Conservation (phyloP, 1,284 basidiomycete genomes). For the Agroathelia rolfsii region DNA sequence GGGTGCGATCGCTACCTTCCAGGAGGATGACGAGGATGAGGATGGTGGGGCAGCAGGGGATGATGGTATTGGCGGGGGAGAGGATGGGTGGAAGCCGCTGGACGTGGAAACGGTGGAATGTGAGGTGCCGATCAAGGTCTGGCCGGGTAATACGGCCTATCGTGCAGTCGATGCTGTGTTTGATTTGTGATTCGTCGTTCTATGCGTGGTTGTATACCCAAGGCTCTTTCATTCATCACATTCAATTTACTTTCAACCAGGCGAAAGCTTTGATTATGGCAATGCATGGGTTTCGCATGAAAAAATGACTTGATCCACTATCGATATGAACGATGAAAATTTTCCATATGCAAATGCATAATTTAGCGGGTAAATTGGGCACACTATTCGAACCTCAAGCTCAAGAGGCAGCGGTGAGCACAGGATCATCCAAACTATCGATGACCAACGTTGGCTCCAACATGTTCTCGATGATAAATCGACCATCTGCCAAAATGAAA, state of each 20-base stretch:
- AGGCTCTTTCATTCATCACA: too few relatives aligned
- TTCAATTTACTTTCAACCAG: too few relatives aligned
- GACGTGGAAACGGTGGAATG: slow-evolving; percentile 81
- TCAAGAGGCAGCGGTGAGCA: too few relatives aligned
- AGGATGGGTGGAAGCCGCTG: slow-evolving; percentile 55
- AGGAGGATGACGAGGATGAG: slow-evolving; percentile 43
- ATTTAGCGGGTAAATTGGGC: too few relatives aligned
- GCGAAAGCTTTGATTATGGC: too few relatives aligned
- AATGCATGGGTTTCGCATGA: too few relatives aligned
- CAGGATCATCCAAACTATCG: slow-evolving; percentile 37
- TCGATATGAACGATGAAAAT: too few relatives aligned
- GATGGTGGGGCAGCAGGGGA: slow-evolving; percentile 29
- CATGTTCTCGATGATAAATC: slow-evolving; percentile 45
- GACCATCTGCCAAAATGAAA: slow-evolving; percentile 48
- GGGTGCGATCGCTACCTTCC: slow-evolving; percentile 41
- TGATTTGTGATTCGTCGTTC: too few relatives aligned
- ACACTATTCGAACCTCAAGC: too few relatives aligned
- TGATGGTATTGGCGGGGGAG: slow-evolving; percentile 40
- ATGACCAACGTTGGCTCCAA: slow-evolving; percentile 46
- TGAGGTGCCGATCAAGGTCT: slow-evolving; percentile 81
- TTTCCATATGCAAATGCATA: too few relatives aligned
- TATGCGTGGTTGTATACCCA: too few relatives aligned
- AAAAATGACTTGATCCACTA: too few relatives aligned
- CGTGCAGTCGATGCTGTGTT: slow-evolving; percentile 69
- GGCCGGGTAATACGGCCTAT: slow-evolving; percentile 84